Evolutionary conservation across 2,329 filamentous ascomycete species (phyloP), one percentile per base, ranked within the genome.

Genomic region (Claviceps maximensis): DNA sequence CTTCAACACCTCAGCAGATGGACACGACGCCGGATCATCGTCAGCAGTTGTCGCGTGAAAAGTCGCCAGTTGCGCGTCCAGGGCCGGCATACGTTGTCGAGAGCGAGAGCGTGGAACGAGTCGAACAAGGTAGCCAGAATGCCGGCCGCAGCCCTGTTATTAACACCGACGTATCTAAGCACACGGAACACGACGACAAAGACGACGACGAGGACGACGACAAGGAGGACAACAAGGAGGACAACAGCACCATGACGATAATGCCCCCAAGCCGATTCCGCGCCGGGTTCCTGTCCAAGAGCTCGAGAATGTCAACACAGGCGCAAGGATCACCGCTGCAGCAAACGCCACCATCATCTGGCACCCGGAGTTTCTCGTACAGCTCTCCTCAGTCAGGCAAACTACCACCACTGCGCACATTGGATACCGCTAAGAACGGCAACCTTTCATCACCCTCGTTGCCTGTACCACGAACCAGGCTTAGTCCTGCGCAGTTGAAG

Each of bases 1-100:
- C 91, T 63, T 88, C 89, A 69, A 96, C 91, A 2, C 91, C 93
- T 1, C 79, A 89, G 66, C 86, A 84, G 63, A 67, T 77, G 9
- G 73, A 59, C 23, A 57, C 79, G 17, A 74, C 74, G 2, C 78
- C 82, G 7, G 78, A 82, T 49, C 53, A 61, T 7, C 31, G 2
- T 49, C 53, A 61, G 2, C 31, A 2, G 21, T 38, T 57, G 5
- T 61, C 61, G 0, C 57, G 58, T 0, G 58, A 62, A 52, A 63
- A 59, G 58, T 54, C 50, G 21, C 67, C 74, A 2, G 59, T 69
- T 13, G 64, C 69, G 2, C 60, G 69, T n/a, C 40, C 49, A 0
- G 45, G 59, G 44, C 57, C 59, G 21, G 51, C 58, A 0, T 61
- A 62, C 44, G 54, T 63, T 0, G 56, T 46, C 55, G 53, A 55